A percentile compares a stretch with the other conserved stretches of the same genome.
Evolutionary conservation across 768 basidiomycete genomes (phyloP).

Genomic region (Udeniomyces megalosporus): DNA sequence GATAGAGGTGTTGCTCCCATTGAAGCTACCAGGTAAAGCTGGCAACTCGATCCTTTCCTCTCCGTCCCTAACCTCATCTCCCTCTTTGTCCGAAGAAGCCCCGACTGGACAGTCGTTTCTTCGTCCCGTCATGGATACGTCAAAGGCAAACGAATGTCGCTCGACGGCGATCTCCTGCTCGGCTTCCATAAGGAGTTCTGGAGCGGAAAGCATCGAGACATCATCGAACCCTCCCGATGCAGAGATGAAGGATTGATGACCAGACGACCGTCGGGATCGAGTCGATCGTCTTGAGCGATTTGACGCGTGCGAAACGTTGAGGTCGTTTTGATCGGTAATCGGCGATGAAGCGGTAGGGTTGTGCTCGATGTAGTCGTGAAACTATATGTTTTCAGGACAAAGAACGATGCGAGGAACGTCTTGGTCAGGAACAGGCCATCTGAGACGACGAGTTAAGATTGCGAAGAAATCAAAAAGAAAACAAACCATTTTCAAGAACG

Average conservation of each 20-base stretch:
- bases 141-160: too few species aligned
- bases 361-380: constrained; percentile 14
- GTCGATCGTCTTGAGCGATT: not conserved
- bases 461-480: not conserved
- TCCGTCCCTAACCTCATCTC: too few species aligned
- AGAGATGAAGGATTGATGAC: too few species aligned
- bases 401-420: too few species aligned
- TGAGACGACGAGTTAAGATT: not conserved
- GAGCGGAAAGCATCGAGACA: constrained; percentile 11
- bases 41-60: too few species aligned
- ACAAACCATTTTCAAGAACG: constrained; percentile 14
- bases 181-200: constrained; percentile 13
- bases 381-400: not conserved
- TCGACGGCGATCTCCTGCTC: constrained; percentile 15
- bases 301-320: not conserved
- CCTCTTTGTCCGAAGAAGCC: too few species aligned
- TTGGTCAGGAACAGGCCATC: too few species aligned
- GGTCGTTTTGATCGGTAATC: not conserved
- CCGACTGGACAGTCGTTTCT: too few species aligned
- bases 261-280: not conserved
- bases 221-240: not conserved
- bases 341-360: not conserved
- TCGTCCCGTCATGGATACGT: too few species aligned
- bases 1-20: too few species aligned
- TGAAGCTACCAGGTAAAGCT: too few species aligned